These are phyloP conservation scores for Plantago ovata DNA, from an alignment of 257 asterid species.

Conservation along the genomic window DNA sequence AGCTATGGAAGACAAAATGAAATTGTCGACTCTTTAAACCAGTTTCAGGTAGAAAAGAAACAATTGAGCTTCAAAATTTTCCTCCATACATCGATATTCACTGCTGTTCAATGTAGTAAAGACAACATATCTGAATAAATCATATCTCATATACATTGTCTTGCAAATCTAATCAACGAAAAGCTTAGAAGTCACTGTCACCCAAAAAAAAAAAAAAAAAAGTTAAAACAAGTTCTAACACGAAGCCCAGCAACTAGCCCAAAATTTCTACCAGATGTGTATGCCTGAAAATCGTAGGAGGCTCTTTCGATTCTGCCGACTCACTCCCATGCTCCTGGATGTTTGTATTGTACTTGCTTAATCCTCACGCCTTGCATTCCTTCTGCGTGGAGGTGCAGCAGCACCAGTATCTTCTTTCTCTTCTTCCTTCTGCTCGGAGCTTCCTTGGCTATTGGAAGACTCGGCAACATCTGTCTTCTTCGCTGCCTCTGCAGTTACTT, in stretches of 20 bases:
- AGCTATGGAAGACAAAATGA: too few relatives aligned
- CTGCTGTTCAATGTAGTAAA: slow-evolving; percentile 20
- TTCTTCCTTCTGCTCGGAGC: slow-evolving; percentile 61
- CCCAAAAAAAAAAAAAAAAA: too few relatives aligned
- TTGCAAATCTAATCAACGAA: slow-evolving; percentile 32
- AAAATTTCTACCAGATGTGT: slow-evolving; percentile 17
- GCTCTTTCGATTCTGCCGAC: slow-evolving; percentile 8
- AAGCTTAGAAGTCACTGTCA: slow-evolving; percentile 20
- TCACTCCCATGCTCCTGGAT: not conserved
- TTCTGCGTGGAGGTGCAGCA: slow-evolving; percentile 57
- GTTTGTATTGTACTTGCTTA: slow-evolving; percentile 20
- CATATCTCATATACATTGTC: slow-evolving; percentile 33
- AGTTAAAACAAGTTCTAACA: slow-evolving; percentile 15
- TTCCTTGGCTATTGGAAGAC: slow-evolving; percentile 46
- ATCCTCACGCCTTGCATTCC: slow-evolving; percentile 58
- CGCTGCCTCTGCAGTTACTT: slow-evolving; percentile 28
- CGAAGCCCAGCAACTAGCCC: slow-evolving; percentile 20
- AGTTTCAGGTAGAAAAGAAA: too few relatives aligned
- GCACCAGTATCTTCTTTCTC: slow-evolving; percentile 41
- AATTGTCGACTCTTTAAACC: too few relatives aligned
- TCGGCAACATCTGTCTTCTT: slow-evolving; percentile 50
- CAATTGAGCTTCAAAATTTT: too few relatives aligned
- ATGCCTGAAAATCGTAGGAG: slow-evolving; percentile 1
- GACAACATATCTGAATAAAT: slow-evolving; percentile 24
- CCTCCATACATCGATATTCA: slow-evolving; percentile 2